Evolutionary conservation across 2,329 filamentous ascomycete species (phyloP).

Genomic region (Aspergillus arachidicola): DNA sequence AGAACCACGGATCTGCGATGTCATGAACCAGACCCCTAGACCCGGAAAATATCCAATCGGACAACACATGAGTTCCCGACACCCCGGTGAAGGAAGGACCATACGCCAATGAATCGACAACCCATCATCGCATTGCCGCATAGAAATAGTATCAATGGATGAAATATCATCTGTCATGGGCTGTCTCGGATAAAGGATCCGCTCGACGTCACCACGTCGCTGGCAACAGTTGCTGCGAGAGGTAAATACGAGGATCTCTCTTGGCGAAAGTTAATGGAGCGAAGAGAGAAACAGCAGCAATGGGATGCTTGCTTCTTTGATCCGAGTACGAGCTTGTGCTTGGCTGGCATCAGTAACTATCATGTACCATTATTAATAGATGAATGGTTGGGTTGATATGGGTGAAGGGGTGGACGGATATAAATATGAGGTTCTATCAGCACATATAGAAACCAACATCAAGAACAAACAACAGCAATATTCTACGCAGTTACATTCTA

Average conservation of each 20-base stretch:
- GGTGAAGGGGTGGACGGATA: neutral
- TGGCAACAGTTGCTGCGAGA: neutral
- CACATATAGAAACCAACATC: neutral
- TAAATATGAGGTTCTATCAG: neutral
- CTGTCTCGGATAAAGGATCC: neutral
- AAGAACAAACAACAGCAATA: neutral
- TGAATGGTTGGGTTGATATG: neutral
- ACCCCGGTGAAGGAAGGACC: neutral
- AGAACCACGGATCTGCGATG: neutral
- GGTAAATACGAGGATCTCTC: neutral
- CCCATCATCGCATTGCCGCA: neutral
- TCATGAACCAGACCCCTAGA: neutral
- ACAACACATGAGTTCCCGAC: neutral
- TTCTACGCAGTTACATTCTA: no score
- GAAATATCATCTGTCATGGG: neutral
- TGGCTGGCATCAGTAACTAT: neutral
- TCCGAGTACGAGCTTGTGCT: neutral
- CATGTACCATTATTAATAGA: neutral
- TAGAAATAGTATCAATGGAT: neutral
- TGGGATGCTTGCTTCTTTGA: neutral
- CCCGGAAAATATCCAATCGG: neutral
- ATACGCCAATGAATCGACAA: neutral
- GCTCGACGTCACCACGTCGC: neutral
- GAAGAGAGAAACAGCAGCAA: neutral
- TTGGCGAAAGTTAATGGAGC: neutral